Conservation (phyloP, 2,329 filamentous ascomycete species). For the Sclerotinia borealis region DNA sequence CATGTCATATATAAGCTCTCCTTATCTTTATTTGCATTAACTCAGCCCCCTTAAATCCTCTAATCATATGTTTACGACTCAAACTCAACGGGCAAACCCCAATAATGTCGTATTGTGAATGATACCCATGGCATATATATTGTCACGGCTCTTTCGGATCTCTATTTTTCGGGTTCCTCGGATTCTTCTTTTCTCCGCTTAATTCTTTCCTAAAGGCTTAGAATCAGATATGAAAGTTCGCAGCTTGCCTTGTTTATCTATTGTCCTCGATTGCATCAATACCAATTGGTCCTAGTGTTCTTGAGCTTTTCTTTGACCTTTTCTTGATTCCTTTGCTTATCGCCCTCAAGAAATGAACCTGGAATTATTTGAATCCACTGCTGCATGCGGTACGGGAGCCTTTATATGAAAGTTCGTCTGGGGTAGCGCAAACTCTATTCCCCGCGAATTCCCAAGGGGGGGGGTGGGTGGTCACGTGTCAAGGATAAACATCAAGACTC, state of each 20-base stretch:
- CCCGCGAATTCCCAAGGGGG: not conserved
- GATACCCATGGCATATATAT: not conserved
- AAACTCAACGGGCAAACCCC: too few species aligned
- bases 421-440: conserved; percentile 9
- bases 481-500: not conserved
- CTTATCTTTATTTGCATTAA: not conserved
- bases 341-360: not conserved
- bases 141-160: not conserved
- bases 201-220: not conserved
- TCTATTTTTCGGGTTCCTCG: not conserved
- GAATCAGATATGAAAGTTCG: not conserved
- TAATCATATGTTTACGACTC: not conserved
- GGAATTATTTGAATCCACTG: not conserved
- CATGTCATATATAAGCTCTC: not conserved
- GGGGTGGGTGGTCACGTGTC: not conserved
- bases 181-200: not conserved
- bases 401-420: not conserved
- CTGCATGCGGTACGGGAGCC: not conserved
- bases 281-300: not conserved
- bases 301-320: not conserved
- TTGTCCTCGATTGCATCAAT: not conserved
- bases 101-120: too few species aligned
- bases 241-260: not conserved
- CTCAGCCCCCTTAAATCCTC: not conserved
- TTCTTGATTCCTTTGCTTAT: not conserved